Base-by-base conservation (phyloP, 2,329 filamentous ascomycete genomes). In the Penicillium verrucosum region DNA sequence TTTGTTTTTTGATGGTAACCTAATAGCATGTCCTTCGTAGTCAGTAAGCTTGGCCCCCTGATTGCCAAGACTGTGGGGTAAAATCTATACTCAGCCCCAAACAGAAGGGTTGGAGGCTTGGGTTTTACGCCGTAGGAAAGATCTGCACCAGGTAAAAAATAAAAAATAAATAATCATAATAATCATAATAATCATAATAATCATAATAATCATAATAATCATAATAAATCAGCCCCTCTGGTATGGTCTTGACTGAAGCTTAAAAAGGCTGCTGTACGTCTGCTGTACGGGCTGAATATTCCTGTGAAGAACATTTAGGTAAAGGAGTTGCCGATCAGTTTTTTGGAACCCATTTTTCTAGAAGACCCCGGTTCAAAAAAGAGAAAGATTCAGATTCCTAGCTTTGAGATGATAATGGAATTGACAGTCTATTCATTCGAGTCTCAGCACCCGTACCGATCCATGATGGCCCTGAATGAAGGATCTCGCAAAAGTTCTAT, bases 381-480 rank as follows among this genome's bases (percentile, higher is more conserved):
- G 18, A 18, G 18, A 18, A 18, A 18, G 18, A 18, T 18, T 18
- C 18, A 18, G 18, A 18, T 18, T 18, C 18, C 18, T 18, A 18
- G 18, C 18, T 18, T 18, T 18, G 18, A 18, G 18, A 18, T 18
- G 18, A 18, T 18, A 30, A 30, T 30, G 29, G 29, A 30, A 30
- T 30, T 30, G 29, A 30, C 10, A 4, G 29, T 30, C 29, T 12
- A 12, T 5, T 30, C 10, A 30, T 12, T 25, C 40, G 6, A 42
- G 8, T n/a, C 25, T 67, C 54, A 68, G 61, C 65, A 65, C 42
- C 60, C 61, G 56, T 71, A 67, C 49, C 41, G 65, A 2, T 67
- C 58, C 65, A 70, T 69, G 30, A 70, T 55, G 57, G 64, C 64
- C 52, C 59, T 68, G 45, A 68, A 71, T 32, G 63, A 66, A 54